phyloP scores from a whole-genome alignment of 257 asterid species.

The Ilex aquifolium region DNA sequence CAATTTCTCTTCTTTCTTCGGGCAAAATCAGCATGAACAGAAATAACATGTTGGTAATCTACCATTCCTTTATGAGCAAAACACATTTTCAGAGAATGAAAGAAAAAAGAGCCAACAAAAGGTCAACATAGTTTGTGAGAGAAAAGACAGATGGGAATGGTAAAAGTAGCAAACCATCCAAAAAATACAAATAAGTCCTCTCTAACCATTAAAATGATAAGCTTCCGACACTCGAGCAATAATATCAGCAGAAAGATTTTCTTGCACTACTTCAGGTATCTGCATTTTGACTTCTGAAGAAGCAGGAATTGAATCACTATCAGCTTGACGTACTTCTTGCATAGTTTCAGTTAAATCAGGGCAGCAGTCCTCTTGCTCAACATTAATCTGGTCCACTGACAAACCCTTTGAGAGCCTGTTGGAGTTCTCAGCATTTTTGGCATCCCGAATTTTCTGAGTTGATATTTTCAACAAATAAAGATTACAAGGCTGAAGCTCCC shows the following conservation, averaged over 20 bases:
- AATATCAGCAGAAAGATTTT: conserved; percentile 60
- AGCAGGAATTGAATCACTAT: conserved; percentile 22
- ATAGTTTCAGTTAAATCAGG: conserved; percentile 25
- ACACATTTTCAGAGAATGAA: conserved; percentile 17
- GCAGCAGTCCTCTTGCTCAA: conserved; percentile 19
- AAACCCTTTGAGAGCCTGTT: conserved; percentile 16
- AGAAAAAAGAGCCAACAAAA: conserved; percentile 12
- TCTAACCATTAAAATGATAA: conserved; percentile 69
- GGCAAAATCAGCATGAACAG: conserved; percentile 70
- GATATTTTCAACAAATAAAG: conserved; percentile 61
- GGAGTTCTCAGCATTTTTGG: conserved; percentile 17
- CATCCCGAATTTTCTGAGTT: conserved; percentile 36
- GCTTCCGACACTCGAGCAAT: conserved; percentile 67
- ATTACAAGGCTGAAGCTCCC: conserved; percentile 55
- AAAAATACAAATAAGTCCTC: neutral
- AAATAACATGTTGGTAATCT: conserved; percentile 91
- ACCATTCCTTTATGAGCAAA: conserved; percentile 64
- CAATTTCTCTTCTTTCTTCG: conserved; percentile 67
- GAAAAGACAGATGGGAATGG: conserved; percentile 4
- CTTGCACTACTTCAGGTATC: conserved; percentile 28
- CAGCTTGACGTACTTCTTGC: conserved; percentile 23
- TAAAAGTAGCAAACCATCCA: neutral
- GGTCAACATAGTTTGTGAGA: conserved; percentile 3
- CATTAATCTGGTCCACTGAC: conserved; percentile 23
- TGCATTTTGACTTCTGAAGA: conserved; percentile 28